These are phyloP conservation scores for Aegilops umbellulata DNA, from an alignment of 176 grass and related monocot species.

Conservation along the genomic window DNA sequence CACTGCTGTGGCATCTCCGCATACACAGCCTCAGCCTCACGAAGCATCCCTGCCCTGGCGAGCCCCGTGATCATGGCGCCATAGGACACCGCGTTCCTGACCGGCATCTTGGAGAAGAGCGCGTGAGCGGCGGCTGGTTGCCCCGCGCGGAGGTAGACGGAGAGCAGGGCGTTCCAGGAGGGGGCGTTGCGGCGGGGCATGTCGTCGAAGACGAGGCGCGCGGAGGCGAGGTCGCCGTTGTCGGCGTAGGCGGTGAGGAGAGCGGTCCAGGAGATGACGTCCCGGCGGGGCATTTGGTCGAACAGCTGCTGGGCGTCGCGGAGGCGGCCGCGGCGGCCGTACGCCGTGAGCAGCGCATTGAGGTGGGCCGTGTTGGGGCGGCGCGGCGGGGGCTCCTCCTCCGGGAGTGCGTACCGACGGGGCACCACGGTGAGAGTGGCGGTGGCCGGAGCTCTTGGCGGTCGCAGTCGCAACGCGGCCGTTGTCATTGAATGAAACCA, in stretches of 20 bases:
- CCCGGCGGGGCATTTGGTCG: conserved; percentile 59
- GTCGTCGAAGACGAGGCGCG: conserved; percentile 60
- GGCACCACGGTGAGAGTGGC: conserved; percentile 4
- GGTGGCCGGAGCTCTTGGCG: conserved; percentile 19
- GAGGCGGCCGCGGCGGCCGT: conserved; percentile 53
- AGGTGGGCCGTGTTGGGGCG: conserved; percentile 34
- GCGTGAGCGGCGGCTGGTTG: conserved; percentile 32
- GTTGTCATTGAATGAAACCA: conserved; percentile 11
- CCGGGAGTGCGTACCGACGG: neutral
- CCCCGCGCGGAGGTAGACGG: conserved; percentile 36
- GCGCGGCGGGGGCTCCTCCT: neutral
- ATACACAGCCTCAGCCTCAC: conserved; percentile 45
- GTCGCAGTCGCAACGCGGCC: conserved; percentile 31
- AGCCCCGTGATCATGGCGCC: conserved; percentile 55
- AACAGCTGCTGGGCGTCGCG: conserved; percentile 52
- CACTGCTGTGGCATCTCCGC: conserved; percentile 39
- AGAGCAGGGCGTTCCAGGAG: conserved; percentile 74
- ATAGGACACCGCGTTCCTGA: conserved; percentile 62
- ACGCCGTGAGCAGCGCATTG: conserved; percentile 51
- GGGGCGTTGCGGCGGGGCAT: conserved; percentile 55
- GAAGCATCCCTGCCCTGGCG: conserved; percentile 52
- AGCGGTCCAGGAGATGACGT: conserved; percentile 78
- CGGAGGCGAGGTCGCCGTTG: conserved; percentile 30
- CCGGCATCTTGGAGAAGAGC: conserved; percentile 48
- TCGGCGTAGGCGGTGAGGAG: conserved; percentile 62